Evolutionary conservation across 1,284 basidiomycete genomes (phyloP), one percentile per base, ranked within the genome.

Genomic region (Hemileia vastatrix): DNA sequence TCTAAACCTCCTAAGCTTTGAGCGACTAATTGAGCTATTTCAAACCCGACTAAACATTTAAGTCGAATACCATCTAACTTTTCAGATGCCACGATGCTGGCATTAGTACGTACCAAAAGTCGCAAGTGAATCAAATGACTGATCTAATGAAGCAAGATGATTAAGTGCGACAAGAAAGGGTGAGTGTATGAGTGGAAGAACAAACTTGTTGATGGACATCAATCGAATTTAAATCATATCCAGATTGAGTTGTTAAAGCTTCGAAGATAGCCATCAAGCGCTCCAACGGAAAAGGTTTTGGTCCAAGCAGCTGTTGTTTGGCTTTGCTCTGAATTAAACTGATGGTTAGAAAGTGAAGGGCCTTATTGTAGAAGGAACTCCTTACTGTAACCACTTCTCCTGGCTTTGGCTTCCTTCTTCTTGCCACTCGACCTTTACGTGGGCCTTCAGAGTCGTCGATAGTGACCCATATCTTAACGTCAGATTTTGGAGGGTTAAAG

Each of bases 261-360:
- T 75, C 71, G 49, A 73, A 74, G 36, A 76, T 73, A 43, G 70
- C 67, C 8, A 76, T 60, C n/a, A 76, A 60, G 0, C 74, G 66
- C 49, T 73, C 73, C n/a, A 74, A 64, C 1, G 72, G 64, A 53
- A 75, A 74, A 0, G 71, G 64, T 49, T 67, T 70, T 1, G 74
- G 74, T 2, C 74, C 74, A 23, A 72, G 66, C 27, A 74, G 67
- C 49, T 73, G 67, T 64, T 73, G 71, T 3, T 68, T 67, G 44
- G 45, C 51, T n/a, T 52, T 51, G 2, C 19, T 54, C 18, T 4
- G 40, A 40, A 3, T 19, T 3, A 18, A 32, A 50, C n/a, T 45
- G 31, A 31, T 44, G n/a, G 6, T 23, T 13, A 2, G 31, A n/a
- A 1, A 2, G 51, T 21, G 3, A 59, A 51, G 18, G n/a, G n/a